Conservation (phyloP, 2,329 filamentous ascomycete species). For the Pseudomassariella vexata region DNA sequence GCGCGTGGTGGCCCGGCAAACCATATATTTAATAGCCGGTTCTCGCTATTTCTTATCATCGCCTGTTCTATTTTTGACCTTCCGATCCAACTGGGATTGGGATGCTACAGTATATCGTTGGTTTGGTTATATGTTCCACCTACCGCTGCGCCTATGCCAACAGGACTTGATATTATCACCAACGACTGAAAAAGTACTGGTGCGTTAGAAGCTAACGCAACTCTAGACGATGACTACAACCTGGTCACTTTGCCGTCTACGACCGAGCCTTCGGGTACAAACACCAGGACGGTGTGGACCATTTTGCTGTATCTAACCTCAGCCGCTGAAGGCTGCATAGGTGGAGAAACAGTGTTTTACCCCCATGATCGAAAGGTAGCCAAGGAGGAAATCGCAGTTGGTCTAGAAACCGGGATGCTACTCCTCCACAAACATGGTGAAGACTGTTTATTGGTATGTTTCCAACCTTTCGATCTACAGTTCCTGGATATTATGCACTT, state of each 20-base stretch:
- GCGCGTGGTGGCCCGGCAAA: too few relatives aligned
- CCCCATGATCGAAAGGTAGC: constrained; percentile 55
- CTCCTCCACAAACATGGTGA: constrained; percentile 84
- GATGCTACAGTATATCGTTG: background rate
- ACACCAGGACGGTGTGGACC: constrained; percentile 81
- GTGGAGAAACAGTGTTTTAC: constrained; percentile 91
- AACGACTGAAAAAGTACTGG: too few relatives aligned
- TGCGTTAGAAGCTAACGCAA: constrained; percentile 11
- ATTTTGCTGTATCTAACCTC: constrained; percentile 82
- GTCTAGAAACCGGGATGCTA: constrained; percentile 76
- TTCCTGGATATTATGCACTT: background rate
- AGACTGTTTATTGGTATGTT: constrained; percentile 70
- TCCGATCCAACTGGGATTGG: background rate
- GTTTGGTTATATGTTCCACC: too few relatives aligned
- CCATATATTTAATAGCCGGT: too few relatives aligned
- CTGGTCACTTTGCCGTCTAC: constrained; percentile 51
- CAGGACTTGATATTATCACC: too few relatives aligned
- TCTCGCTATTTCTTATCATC: too few relatives aligned
- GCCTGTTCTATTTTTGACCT: too few relatives aligned
- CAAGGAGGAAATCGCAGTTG: constrained; percentile 64
- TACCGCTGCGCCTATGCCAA: too few relatives aligned
- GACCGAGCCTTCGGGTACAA: constrained; percentile 23
- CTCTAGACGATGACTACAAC: constrained; percentile 80
- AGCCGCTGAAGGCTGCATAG: constrained; percentile 65
- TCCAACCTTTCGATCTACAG: background rate